A percentile compares a stretch with the other conserved stretches of the same genome.
Conservation (phyloP, 495 filamentous ascomycete species). For the Cladorrhinum samala region DNA sequence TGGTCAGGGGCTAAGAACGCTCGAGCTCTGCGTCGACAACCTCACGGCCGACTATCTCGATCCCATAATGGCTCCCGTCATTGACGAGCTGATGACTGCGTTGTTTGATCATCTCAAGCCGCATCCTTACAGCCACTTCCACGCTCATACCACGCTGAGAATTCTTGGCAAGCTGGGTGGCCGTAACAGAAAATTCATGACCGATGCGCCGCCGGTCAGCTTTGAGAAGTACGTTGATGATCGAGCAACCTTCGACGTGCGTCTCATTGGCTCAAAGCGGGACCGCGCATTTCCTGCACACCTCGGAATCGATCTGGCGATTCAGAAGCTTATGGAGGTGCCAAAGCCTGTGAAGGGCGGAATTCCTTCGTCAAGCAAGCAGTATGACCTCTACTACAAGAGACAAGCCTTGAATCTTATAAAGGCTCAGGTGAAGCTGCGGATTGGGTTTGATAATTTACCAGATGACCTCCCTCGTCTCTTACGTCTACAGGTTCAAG, state of each 20-base stretch:
- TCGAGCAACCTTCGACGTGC: conserved; percentile 74
- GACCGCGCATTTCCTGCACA: conserved; percentile 81
- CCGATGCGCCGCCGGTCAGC: conserved; percentile 69
- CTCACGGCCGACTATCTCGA: conserved; percentile 96
- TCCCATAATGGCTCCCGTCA: conserved; percentile 98
- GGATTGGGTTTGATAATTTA: conserved; percentile 78
- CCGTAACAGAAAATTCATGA: conserved; percentile 90
- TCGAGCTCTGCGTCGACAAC: conserved; percentile 97
- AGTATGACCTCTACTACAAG: conserved; percentile 82
- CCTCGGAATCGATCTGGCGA: conserved; percentile 81
- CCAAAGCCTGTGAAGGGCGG: conserved; percentile 50
- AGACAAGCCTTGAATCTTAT: conserved; percentile 84
- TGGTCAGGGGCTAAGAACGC: conserved; percentile 84
- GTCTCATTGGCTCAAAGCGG: conserved; percentile 77
- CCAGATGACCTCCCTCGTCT: conserved; percentile 83
- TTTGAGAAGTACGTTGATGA: conserved; percentile 87
- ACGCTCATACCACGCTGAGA: conserved; percentile 96
- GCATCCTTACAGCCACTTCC: conserved; percentile 90
- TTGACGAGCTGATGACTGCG: conserved; percentile 95
- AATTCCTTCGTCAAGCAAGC: conserved; percentile 38
- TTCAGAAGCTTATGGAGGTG: conserved; percentile 74
- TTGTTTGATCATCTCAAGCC: conserved; percentile 92
- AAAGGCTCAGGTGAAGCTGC: conserved; percentile 78
- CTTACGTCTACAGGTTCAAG: conserved; percentile 81
- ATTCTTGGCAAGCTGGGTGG: conserved; percentile 97